Percentiles rank a stretch among this genome's conserved stretches.
These are phyloP conservation scores for Funneliformis mosseae DNA, from an alignment of 192 early-diverging fungal species.

Conservation along the genomic window DNA sequence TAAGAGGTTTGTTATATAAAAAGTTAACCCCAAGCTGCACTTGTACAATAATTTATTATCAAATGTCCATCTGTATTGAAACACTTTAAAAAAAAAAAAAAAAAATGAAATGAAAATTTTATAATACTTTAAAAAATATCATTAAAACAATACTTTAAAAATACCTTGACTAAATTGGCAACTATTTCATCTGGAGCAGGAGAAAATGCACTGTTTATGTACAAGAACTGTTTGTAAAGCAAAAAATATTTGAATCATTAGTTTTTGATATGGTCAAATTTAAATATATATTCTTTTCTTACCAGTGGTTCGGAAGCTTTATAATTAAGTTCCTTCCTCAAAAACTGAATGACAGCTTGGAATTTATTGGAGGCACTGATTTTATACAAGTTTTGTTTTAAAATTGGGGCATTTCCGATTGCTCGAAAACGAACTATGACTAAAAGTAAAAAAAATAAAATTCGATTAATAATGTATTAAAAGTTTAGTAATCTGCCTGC, in stretches of 20 bases:
- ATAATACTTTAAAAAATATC: background rate
- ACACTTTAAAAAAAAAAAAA: constrained; percentile 50
- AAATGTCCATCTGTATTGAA: constrained; percentile 81
- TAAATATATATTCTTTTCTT: constrained; percentile 13
- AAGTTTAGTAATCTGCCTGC: background rate
- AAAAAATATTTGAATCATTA: constrained; percentile 2
- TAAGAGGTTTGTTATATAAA: background rate
- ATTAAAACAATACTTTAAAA: background rate
- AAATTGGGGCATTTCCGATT: constrained; percentile 87
- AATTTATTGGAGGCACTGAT: constrained; percentile 84
- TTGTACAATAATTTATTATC: constrained; percentile 91
- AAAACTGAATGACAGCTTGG: constrained; percentile 80
- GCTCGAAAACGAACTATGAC: constrained; percentile 86
- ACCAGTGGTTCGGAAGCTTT: constrained; percentile 75
- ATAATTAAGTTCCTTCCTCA: constrained; percentile 81
- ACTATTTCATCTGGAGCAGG: constrained; percentile 92
- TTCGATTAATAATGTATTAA: too few relatives aligned
- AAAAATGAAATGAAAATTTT: background rate
- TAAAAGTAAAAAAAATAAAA: constrained; percentile 32
- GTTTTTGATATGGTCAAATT: background rate
- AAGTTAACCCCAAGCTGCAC: constrained; percentile 82
- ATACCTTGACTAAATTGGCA: constrained; percentile 77
- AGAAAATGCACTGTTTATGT: constrained; percentile 92
- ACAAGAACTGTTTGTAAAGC: constrained; percentile 69
- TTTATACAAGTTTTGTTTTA: constrained; percentile 85